phyloP scores from a whole-genome alignment of 2,329 filamentous ascomycete species.

The Clathrospora elynae region DNA sequence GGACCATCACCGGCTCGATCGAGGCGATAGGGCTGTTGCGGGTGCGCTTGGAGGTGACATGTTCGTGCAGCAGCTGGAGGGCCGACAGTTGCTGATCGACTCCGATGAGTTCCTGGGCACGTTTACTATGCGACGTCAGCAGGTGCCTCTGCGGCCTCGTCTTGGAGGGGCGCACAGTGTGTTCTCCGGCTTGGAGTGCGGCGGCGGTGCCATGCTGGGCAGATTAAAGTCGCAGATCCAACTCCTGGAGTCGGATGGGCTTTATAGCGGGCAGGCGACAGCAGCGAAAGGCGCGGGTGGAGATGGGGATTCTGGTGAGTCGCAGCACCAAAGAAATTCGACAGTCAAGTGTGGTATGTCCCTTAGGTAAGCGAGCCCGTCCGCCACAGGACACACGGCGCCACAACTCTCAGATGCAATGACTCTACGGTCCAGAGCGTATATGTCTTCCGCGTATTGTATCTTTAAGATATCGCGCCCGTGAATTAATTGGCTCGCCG shows the following conservation, averaged over 20 bases:
- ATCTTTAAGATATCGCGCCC: too few species aligned
- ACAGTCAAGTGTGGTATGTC: too few species aligned
- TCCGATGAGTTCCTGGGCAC: slow-evolving; percentile 97
- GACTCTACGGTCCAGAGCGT: too few species aligned
- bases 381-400: slow-evolving; percentile 2
- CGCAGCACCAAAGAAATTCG: slow-evolving; percentile 22
- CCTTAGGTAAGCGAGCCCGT: slow-evolving; percentile 24
- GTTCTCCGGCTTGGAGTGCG: slow-evolving; percentile 98
- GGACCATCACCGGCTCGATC: slow-evolving; percentile 96
- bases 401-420: too few species aligned
- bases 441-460: too few species aligned
- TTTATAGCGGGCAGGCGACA: slow-evolving; percentile 38
- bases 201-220: slow-evolving; percentile 83
- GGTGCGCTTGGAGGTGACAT: slow-evolving; percentile 97
- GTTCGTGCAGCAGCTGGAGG: slow-evolving; percentile 94
- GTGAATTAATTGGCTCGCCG: background rate
- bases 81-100: slow-evolving; percentile 92
- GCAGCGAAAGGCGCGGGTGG: slow-evolving; percentile 25
- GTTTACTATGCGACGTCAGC: slow-evolving; percentile 53
- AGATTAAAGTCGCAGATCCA: slow-evolving; percentile 31
- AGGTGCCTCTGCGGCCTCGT: background rate
- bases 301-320: slow-evolving; percentile 25
- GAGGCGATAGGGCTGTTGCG: slow-evolving; percentile 96
- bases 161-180: slow-evolving; percentile 63
- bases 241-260: slow-evolving; percentile 36